Evolutionary conservation across 441 rosid species (phyloP).

Genomic region (Manihot esculenta): DNA sequence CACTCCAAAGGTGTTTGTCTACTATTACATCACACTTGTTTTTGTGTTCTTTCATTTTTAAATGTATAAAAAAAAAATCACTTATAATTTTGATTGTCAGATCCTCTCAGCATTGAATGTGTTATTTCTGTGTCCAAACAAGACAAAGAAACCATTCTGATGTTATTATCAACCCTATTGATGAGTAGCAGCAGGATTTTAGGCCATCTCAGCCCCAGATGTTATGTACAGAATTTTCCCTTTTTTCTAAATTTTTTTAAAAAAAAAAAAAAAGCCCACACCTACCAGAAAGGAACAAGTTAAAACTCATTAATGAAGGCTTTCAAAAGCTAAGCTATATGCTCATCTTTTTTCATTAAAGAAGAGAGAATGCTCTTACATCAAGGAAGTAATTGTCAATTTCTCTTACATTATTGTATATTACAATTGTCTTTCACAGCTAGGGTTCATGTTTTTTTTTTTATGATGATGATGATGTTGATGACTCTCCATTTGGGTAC

Average conservation of each 20-base stretch:
- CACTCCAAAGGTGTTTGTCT: slow-evolving; percentile 22
- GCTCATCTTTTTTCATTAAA: too few species aligned
- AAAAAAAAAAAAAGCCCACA: background rate
- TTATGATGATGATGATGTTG: too few species aligned
- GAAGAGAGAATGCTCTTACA: slow-evolving; percentile 19
- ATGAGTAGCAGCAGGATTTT: slow-evolving; percentile 3
- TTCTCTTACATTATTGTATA: background rate
- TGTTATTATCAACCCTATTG: slow-evolving; percentile 12
- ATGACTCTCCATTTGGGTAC: background rate
- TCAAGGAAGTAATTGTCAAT: slow-evolving; percentile 3
- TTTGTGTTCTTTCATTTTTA: background rate
- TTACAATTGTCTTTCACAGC: slow-evolving; percentile 12
- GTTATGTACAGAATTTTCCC: too few species aligned
- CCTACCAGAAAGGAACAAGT: background rate
- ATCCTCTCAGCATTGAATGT: slow-evolving; percentile 29
- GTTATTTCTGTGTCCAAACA: slow-evolving; percentile 29
- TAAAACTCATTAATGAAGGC: background rate
- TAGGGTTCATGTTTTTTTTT: background rate
- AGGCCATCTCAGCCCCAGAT: slow-evolving; percentile 1
- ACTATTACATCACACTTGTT: background rate
- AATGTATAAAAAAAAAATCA: too few species aligned
- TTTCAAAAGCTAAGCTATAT: background rate
- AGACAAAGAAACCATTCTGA: slow-evolving; percentile 46
- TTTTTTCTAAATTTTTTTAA: too few species aligned
- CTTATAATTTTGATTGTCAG: slow-evolving; percentile 6